Evolutionary conservation across 495 filamentous ascomycete species (phyloP), one percentile per base, ranked within the genome.

Genomic region (Aspergillus sclerotioniger): DNA sequence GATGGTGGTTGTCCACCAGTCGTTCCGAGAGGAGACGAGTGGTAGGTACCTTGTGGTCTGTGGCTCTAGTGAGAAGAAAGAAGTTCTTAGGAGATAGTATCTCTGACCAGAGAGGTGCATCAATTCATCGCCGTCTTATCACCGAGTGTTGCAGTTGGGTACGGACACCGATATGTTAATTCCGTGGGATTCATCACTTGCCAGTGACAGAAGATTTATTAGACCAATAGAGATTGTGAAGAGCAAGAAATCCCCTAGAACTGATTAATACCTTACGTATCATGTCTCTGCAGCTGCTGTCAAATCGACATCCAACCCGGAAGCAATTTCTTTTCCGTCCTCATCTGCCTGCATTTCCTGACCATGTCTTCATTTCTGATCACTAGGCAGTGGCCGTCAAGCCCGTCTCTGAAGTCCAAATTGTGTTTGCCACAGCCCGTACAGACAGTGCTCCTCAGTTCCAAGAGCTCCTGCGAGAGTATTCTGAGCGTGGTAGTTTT

Each of bases 381-480:
- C 5, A 25, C 25, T 8, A n/a, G n/a, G n/a, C n/a, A n/a, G n/a
- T 61, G 3, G 54, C 69, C 5, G 45, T 21, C 0, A 43, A 53
- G 37, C 51, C 33, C 17, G 17, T 33, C 19, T 10, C 73, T 0
- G 59, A 77, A 58, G 70, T 75, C 35, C 49, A 59, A n/a, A 66
- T 52, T 12, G 68, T 79, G 51, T 68, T 77, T 50, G 76, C 75
- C 3, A 67, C 72, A 71, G 78, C 41, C 53, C 61, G 10, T 60
- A 71, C 19, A 65, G 63, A 25, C 25, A 25, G 25, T 31, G 67
- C 71, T 3, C 63, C 52, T 19, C 60, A 5, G 5, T 25, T 81
- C 1, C 64, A 68, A 20, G 55, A 67, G 17, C 50, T 68, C n/a
- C 49, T 61, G 12, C 43, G 17, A 47, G 33, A 54, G 41, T 56